phyloP scores from a whole-genome alignment of 2,329 filamentous ascomycete species.

The Penicillium sp. region DNA sequence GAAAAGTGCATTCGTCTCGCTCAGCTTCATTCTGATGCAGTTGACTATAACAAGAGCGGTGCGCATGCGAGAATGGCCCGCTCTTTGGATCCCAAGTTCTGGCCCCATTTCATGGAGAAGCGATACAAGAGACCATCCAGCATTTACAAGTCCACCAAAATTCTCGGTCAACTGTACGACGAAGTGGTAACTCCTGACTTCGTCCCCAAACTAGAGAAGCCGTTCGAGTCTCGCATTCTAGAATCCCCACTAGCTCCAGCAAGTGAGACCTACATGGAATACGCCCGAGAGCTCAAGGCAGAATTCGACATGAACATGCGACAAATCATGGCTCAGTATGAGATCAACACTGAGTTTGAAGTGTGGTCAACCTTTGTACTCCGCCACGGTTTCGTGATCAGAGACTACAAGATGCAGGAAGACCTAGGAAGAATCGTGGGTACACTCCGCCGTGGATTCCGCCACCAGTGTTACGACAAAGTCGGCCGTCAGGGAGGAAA shows the following conservation, averaged over 20 bases:
- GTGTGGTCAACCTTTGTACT: constrained; percentile 85
- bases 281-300: constrained; percentile 66
- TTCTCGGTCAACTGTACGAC: constrained; percentile 82
- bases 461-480: constrained; percentile 62
- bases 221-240: constrained; percentile 76
- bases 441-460: constrained; percentile 68
- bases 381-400: constrained; percentile 66
- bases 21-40: constrained; percentile 80
- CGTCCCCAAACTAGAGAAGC: constrained; percentile 65
- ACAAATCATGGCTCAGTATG: constrained; percentile 80
- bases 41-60: constrained; percentile 93
- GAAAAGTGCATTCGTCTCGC: constrained; percentile 73
- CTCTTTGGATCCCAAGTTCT: constrained; percentile 60
- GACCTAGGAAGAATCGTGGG: constrained; percentile 69
- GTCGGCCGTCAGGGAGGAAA: constrained; percentile 60
- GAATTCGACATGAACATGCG: constrained; percentile 76
- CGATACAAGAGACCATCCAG: constrained; percentile 44
- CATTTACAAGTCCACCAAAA: constrained; percentile 66
- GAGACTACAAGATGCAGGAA: constrained; percentile 85
- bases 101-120: constrained; percentile 89
- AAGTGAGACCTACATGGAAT: constrained; percentile 54
- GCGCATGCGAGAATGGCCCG: constrained; percentile 67
- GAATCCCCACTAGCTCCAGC: constrained; percentile 55
- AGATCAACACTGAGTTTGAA: constrained; percentile 85
- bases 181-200: constrained; percentile 69